Percentiles rank a stretch among this genome's conserved stretches.
Evolutionary conservation across 192 early-diverging fungal species (phyloP).

Genomic region (Coemansia sp.): DNA sequence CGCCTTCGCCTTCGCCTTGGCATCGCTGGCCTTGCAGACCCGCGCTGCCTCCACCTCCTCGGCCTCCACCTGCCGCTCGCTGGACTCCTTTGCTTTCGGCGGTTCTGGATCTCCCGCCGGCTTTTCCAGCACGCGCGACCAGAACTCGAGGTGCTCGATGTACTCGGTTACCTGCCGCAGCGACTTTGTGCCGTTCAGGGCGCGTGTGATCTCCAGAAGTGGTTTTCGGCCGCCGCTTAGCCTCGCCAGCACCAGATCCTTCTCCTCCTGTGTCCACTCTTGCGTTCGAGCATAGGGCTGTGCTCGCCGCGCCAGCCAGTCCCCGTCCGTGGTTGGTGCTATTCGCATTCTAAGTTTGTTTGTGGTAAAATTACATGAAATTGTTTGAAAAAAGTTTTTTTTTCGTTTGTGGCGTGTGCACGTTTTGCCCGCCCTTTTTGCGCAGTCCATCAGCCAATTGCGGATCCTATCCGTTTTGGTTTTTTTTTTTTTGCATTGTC

Average conservation of each 20-base stretch:
- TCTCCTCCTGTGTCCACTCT: constrained; percentile 29
- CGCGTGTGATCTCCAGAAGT: constrained; percentile 5
- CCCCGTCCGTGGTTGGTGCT: neutral
- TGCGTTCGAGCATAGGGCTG: constrained; percentile 3
- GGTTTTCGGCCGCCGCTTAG: constrained; percentile 22
- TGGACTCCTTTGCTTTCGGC: neutral
- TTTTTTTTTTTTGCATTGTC: neutral
- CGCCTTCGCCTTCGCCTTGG: neutral
- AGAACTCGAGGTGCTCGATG: constrained; percentile 33
- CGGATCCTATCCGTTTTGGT: no score
- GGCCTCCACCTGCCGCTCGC: neutral
- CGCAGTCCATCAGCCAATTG: neutral
- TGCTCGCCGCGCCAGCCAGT: neutral
- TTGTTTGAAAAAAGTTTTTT: neutral
- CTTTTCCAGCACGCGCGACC: constrained; percentile 7
- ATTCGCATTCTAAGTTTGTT: neutral
- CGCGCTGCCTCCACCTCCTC: neutral
- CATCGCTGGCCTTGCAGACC: no score
- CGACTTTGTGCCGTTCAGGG: constrained; percentile 32
- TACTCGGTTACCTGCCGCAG: constrained; percentile 44
- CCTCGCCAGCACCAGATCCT: constrained; percentile 18
- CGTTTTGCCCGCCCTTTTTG: neutral
- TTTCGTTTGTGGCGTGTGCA: neutral
- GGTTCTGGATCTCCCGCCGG: neutral
- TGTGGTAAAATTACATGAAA: neutral